Percentiles rank a stretch among this genome's conserved stretches.
Evolutionary conservation across 2,329 filamentous ascomycete species (phyloP).

Genomic region (Neodidymelliopsis sp.): DNA sequence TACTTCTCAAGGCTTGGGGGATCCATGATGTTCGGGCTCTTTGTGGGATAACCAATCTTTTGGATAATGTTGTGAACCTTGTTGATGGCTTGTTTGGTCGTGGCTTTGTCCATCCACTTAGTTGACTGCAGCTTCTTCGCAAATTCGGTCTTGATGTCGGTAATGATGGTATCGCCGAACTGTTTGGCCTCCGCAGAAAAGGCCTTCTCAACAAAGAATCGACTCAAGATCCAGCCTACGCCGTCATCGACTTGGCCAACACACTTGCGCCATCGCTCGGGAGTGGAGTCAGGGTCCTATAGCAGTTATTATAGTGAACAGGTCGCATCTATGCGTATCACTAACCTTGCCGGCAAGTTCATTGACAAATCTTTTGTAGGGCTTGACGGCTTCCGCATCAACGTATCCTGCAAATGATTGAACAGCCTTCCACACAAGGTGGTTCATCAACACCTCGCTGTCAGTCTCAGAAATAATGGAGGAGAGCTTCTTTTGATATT

Average conservation of each 20-base stretch:
- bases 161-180: constrained; percentile 73
- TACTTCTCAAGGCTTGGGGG: constrained; percentile 63
- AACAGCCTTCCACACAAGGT: constrained; percentile 70
- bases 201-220: constrained; percentile 73
- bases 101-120: constrained; percentile 70
- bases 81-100: constrained; percentile 65
- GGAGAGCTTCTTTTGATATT: constrained; percentile 67
- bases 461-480: constrained; percentile 62
- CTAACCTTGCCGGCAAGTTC: constrained; percentile 62
- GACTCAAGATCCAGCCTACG: constrained; percentile 72
- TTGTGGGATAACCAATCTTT: constrained; percentile 72
- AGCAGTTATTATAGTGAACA: constrained; percentile 27
- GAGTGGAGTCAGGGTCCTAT: constrained; percentile 64
- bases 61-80: constrained; percentile 73
- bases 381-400: constrained; percentile 66
- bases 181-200: constrained; percentile 72
- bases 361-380: constrained; percentile 67
- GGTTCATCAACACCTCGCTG: constrained; percentile 65
- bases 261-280: constrained; percentile 73
- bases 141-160: constrained; percentile 73
- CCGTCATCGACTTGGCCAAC: constrained; percentile 64
- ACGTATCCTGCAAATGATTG: constrained; percentile 61
- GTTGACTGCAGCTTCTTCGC: constrained; percentile 65
- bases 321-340: not conserved
- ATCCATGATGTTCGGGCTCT: constrained; percentile 67